Evolutionary conservation across 192 early-diverging fungal genomes (phyloP), one percentile per base, ranked within the genome.

Genomic region (Backusella luteola): DNA sequence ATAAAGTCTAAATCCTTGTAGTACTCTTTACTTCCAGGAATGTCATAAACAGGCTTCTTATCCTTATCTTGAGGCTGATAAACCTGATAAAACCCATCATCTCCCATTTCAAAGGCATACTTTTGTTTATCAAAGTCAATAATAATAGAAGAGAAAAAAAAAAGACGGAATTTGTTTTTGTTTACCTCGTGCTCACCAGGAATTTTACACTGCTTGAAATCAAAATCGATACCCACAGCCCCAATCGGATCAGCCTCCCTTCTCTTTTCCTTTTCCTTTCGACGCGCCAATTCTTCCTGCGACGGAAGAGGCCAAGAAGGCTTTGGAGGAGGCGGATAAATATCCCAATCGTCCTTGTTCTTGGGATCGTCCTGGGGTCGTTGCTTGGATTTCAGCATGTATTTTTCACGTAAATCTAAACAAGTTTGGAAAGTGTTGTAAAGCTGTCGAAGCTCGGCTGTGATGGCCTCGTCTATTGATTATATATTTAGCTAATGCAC

Each of bases 1-100:
- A 98, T 87, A 71, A 81, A 94, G 68, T 98, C 93, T 68, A 95
- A 84, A 73, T 98, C 96, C 78, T 87, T 78, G 81, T 89, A 98
- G 80, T 95, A 98, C 74, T 97, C 94, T 68, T 56, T 77, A 44
- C 76, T 67, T 34, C 56, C 38, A 21, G 76, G 76, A 21, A 76
- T 42, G 9, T 77, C 36, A 36, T 66, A 74, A 23, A 74, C n/a
- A 26, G 80, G 76, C 7, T 56, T n/a, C 34, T 74, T 66, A 2
- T 34, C 21, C 4, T 73, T 35, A 32, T 38, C 17, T 21, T 77
- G 56, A 8, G 46, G 6, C 29, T 46, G 49, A 35, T 70, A 79
- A 4, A 79, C 78, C 46, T 79, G 72, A 63, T 75, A 79, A 41
- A 74, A 74, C 0, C 78, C 78, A 41, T 79, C 73, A 6, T 44